A percentile compares a stretch with the other conserved stretches of the same genome.
These are phyloP conservation scores for Zygotorulaspora florentina DNA, from an alignment of 805 yeast species.

Conservation along the genomic window DNA sequence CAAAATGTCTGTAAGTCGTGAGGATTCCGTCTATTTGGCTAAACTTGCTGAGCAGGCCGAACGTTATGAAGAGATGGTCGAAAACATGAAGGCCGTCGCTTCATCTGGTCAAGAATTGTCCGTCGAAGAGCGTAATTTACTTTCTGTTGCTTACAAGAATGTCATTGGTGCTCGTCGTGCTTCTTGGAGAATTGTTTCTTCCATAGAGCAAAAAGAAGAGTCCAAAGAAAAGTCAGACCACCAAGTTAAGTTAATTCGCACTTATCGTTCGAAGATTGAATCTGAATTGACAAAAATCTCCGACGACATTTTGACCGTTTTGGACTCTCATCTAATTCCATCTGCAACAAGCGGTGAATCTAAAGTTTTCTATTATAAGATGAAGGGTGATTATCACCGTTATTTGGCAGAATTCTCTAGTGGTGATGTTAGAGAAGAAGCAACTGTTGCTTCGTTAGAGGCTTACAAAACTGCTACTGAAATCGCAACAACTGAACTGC, in stretches of 20 bases:
- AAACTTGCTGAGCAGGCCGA: slow-evolving; percentile 99
- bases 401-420: slow-evolving; percentile 95
- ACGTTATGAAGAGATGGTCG: slow-evolving; percentile 99
- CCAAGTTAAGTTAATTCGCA: slow-evolving; percentile 86
- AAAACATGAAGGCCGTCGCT: slow-evolving; percentile 96
- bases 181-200: slow-evolving; percentile 97
- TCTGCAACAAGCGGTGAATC: slow-evolving; percentile 96
- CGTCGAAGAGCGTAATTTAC: slow-evolving; percentile 95
- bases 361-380: slow-evolving; percentile 95
- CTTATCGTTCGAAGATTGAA: slow-evolving; percentile 93
- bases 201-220: slow-evolving; percentile 97
- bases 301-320: slow-evolving; percentile 85
- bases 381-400: slow-evolving; percentile 99
- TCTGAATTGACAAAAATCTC: slow-evolving; percentile 87
- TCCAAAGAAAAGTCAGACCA: slow-evolving; percentile 82
- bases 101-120: slow-evolving; percentile 92
- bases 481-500: slow-evolving; percentile 92
- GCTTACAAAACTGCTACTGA: slow-evolving; percentile 95
- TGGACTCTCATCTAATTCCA: slow-evolving; percentile 86
- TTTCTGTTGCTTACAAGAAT: slow-evolving; percentile 96
- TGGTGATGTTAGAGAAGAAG: slow-evolving; percentile 85
- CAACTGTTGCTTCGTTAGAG: slow-evolving; percentile 88
- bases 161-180: slow-evolving; percentile 99
- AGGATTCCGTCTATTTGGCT: slow-evolving; percentile 96
- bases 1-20: slow-evolving; percentile 79